Base-by-base conservation (phyloP, 352 stramenopile genomes). In the Saprolegnia diclina region DNA sequence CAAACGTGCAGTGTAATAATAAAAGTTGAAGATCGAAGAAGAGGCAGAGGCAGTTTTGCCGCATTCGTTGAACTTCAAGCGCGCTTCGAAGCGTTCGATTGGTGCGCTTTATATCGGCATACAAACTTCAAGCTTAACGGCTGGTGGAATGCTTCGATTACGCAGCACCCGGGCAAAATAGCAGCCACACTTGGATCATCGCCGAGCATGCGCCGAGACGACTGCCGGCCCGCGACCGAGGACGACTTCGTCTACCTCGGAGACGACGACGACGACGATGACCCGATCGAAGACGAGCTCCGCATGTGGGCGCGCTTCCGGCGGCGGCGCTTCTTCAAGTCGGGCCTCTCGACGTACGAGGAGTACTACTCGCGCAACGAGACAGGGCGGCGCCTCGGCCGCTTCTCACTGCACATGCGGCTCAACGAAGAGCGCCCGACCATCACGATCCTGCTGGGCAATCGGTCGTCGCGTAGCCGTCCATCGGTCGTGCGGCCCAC, bases 341-440 rank as follows among this genome's bases (percentile, higher is more conserved):
- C 26, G 19, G 63, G 45, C 4, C 40, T 69, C 19, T 69, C 63
- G 6, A 69, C 63, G 19, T 69, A 69, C 53, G 63, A 69, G 42
- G 63, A 69, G 37, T 45, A 61, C 26, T 69, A 69, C 53, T 69
- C 63, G 13, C 48, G 63, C n/a, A 69, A 69, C 32, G 63, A 57
- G 24, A 69, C 53, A 52, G 63, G 63, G 19, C 44, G 63, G 21
- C 63, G 63, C 11, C 48, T 69, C 5, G 63, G 63, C n/a, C 48
- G 63, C 19, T 69, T 32, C 22, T 61, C 63, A 13, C 53, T 69
- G 26, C 63, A 69, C 19, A 37, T 48, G 24, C 52, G 53, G 21
- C 22, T 69, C 16, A 69, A 69, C 35, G 22, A 14, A 6, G 63
- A 61, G n/a, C 44, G 45, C 19, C 63, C 63, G 13, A 69, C 63